Conservation (phyloP, 495 filamentous ascomycete genomes). For the Penicillium riverlandense region DNA sequence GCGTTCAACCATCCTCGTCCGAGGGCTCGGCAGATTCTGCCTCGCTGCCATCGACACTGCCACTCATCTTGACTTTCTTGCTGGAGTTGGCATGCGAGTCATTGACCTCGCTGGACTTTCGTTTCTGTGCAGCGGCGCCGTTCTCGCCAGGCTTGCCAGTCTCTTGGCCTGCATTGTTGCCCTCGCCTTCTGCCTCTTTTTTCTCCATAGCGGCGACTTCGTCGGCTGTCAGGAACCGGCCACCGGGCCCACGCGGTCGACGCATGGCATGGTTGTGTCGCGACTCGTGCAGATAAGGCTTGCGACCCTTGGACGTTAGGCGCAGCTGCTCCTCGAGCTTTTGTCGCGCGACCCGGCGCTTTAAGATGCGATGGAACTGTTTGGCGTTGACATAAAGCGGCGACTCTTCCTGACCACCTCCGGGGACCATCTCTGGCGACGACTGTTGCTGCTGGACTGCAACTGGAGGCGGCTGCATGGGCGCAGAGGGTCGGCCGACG, state of each 20-base stretch:
- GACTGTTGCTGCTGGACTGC: conserved; percentile 60
- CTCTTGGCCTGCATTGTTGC: neutral
- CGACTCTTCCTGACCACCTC: conserved; percentile 72
- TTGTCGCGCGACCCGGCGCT: conserved; percentile 86
- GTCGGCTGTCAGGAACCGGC: conserved; percentile 95
- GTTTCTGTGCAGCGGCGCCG: conserved; percentile 32
- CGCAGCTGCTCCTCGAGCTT: conserved; percentile 86
- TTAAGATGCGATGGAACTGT: conserved; percentile 95
- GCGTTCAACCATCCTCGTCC: conserved; percentile 42
- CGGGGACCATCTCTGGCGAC: conserved; percentile 74
- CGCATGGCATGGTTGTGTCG: conserved; percentile 99
- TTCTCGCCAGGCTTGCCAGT: conserved; percentile 10
- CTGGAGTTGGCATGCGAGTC: conserved; percentile 31
- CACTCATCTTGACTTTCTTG: conserved; percentile 44
- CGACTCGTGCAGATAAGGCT: conserved; percentile 98
- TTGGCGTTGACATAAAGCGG: conserved; percentile 98
- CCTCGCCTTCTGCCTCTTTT: conserved; percentile 22
- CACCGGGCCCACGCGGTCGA: conserved; percentile 89
- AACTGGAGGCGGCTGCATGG: conserved; percentile 42
- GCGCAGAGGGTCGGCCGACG: conserved; percentile 37
- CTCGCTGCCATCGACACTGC: conserved; percentile 42
- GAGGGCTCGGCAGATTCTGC: conserved; percentile 39
- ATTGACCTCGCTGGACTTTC: conserved; percentile 42
- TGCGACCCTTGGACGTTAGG: conserved; percentile 88
- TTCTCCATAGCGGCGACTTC: conserved; percentile 89